Conservation (phyloP, 768 basidiomycete species). For the Pisolithus marmoratus region DNA sequence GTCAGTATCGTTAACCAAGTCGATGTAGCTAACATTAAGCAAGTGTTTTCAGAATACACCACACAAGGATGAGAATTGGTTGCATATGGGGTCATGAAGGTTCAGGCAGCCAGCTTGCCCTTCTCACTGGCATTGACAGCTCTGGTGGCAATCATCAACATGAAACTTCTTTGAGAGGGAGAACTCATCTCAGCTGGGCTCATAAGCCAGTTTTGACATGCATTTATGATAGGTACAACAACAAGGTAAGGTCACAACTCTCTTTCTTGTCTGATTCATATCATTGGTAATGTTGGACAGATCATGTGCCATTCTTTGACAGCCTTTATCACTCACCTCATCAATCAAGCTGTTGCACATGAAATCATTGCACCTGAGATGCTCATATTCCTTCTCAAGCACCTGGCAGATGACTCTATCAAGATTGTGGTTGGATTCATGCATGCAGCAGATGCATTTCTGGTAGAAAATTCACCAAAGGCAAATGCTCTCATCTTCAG, state of each 20-base stretch:
- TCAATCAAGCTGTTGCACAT: slow-evolving; percentile 90
- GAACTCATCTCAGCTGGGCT: slow-evolving; percentile 85
- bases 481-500: slow-evolving; percentile 94
- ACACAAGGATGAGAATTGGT: slow-evolving; percentile 91
- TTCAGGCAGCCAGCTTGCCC: slow-evolving; percentile 93
- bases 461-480: slow-evolving; percentile 89
- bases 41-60: slow-evolving; percentile 89
- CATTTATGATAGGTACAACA: slow-evolving; percentile 83
- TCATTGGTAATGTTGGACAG: slow-evolving; percentile 34
- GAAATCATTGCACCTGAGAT: slow-evolving; percentile 94
- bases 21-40: slow-evolving; percentile 94
- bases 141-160: slow-evolving; percentile 91
- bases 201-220: slow-evolving; percentile 89
- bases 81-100: slow-evolving; percentile 94
- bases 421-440: slow-evolving; percentile 98
- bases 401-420: slow-evolving; percentile 94
- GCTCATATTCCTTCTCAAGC: slow-evolving; percentile 87
- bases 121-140: slow-evolving; percentile 97
- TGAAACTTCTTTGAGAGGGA: slow-evolving; percentile 93
- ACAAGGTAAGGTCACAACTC: slow-evolving; percentile 66
- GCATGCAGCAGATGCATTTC: slow-evolving; percentile 93
- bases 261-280: neutral
- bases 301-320: slow-evolving; percentile 90
- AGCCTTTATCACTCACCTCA: slow-evolving; percentile 84
- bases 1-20: slow-evolving; percentile 99